These are phyloP conservation scores for Xylariaceae sp. DNA, from an alignment of 2,329 filamentous ascomycete species.

Conservation along the genomic window DNA sequence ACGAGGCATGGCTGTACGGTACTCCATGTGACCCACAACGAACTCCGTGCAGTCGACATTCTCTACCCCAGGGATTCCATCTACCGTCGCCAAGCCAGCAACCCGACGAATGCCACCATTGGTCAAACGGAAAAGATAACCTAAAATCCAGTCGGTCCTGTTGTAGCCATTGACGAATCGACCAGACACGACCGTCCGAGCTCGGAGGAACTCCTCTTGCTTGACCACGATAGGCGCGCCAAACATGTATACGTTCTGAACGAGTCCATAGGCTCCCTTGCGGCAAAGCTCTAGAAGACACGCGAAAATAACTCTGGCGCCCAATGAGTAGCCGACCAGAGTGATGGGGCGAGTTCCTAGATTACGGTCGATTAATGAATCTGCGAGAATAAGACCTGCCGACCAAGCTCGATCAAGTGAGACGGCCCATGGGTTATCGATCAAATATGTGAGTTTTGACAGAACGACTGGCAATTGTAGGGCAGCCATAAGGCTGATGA, in stretches of 20 bases:
- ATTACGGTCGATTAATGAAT: conserved; percentile 88
- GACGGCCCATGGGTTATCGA: conserved; percentile 98
- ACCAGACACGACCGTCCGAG: conserved; percentile 81
- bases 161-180: conserved; percentile 94
- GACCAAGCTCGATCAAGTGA: conserved; percentile 85
- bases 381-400: conserved; percentile 87
- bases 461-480: conserved; percentile 88
- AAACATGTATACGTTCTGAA: conserved; percentile 95
- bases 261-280: conserved; percentile 76
- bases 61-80: conserved; percentile 75
- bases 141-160: conserved; percentile 94
- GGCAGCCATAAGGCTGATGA: conserved; percentile 86
- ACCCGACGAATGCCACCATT: conserved; percentile 86
- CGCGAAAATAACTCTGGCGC: conserved; percentile 86
- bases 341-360: conserved; percentile 88
- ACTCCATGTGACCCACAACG: conserved; percentile 94
- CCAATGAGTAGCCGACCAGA: conserved; percentile 90
- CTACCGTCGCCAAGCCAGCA: conserved; percentile 74
- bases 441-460: conserved; percentile 90
- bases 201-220: conserved; percentile 80
- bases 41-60: conserved; percentile 84
- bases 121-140: conserved; percentile 92
- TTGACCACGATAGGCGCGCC: conserved; percentile 90
- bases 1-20: conserved; percentile 85
- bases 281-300: conserved; percentile 82